Evolutionary conservation across 2,329 filamentous ascomycete species (phyloP), one percentile per base, ranked within the genome.

Genomic region (Zymoseptoria brevis): DNA sequence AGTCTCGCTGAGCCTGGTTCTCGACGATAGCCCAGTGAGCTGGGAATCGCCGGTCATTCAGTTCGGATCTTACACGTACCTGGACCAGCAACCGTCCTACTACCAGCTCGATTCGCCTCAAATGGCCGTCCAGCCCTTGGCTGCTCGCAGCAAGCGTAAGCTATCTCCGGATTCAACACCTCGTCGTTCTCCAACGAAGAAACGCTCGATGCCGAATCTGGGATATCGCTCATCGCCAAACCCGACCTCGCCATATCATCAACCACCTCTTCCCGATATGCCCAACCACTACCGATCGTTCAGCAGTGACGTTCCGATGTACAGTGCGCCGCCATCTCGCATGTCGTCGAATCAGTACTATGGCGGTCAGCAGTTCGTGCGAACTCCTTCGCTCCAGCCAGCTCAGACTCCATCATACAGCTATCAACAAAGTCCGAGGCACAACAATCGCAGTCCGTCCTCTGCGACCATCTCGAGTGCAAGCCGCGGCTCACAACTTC

Each of bases 1-100:
- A 54, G 81, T 87, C 50, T 81, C 83, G 57, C 72, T 88, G 41
- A 80, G 79, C 57, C 75, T 88, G 58, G 76, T 81, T 54, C 80
- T 87, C 73, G 82, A 86, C 66, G 80, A 81, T 56, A 66, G 62
- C 24, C 56, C 65, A 16, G 61, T 70, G 11, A 58, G 59, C 35
- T 72, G 70, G 70, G 64, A 68, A 19, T 66, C 67, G 19, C 60
- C 80, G 79, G 61, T 77, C 78, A 57, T 83, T 79, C 65, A 75
- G 76, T 80, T 87, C 50, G 86, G 85, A 54, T 76, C 77, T 13
- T 88, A 87, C 68, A 83, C 80, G 9, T 88, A 86, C 65, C 61
- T 69, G 30, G 67, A 71, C 50, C 57, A 65, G 19, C 59, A 62
- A 48, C 59, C 65, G 8, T 64, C 65, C 50, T 67, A 70, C 54